Conservation (phyloP, 352 stramenopile species). For the Pythium phragmitis region DNA sequence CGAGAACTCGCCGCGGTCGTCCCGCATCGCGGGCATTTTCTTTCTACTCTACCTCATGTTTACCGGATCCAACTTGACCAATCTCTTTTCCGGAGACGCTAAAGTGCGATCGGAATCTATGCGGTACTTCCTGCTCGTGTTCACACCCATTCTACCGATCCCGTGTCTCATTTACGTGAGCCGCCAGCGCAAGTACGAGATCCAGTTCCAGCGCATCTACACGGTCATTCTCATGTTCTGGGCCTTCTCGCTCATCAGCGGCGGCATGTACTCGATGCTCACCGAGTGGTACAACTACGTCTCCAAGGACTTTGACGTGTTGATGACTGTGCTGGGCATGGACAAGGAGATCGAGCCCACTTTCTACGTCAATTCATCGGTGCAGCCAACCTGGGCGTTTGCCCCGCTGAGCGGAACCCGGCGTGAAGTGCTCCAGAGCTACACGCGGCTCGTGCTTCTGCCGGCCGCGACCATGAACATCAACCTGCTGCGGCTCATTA, state of each 20-base stretch:
- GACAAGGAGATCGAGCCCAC: slow-evolving; percentile 30
- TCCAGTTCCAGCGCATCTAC: slow-evolving; percentile 77
- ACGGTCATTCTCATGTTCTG: slow-evolving; percentile 64
- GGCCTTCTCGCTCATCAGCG: slow-evolving; percentile 70
- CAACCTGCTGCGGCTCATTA: slow-evolving; percentile 72
- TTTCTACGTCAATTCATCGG: slow-evolving; percentile 66
- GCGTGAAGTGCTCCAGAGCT: slow-evolving; percentile 52
- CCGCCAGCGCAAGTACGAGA: slow-evolving; percentile 56
- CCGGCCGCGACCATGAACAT: slow-evolving; percentile 78
- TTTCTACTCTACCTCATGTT: slow-evolving; percentile 74
- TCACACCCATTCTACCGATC: slow-evolving; percentile 64
- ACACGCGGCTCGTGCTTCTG: slow-evolving; percentile 65
- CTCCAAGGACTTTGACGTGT: slow-evolving; percentile 57
- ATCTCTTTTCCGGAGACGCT: slow-evolving; percentile 58
- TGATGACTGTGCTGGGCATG: slow-evolving; percentile 62
- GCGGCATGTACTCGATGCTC: slow-evolving; percentile 84
- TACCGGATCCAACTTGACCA: slow-evolving; percentile 68
- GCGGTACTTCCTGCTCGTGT: slow-evolving; percentile 68
- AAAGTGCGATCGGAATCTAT: slow-evolving; percentile 49
- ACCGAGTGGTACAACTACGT: slow-evolving; percentile 80
- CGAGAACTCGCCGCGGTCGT: slow-evolving; percentile 69
- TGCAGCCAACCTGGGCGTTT: slow-evolving; percentile 52
- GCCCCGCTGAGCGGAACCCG: slow-evolving; percentile 53
- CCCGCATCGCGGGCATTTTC: slow-evolving; percentile 60
- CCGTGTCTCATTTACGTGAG: slow-evolving; percentile 68